Conservation (phyloP, 257 asterid species). For the Galeopsis tetrahit region DNA sequence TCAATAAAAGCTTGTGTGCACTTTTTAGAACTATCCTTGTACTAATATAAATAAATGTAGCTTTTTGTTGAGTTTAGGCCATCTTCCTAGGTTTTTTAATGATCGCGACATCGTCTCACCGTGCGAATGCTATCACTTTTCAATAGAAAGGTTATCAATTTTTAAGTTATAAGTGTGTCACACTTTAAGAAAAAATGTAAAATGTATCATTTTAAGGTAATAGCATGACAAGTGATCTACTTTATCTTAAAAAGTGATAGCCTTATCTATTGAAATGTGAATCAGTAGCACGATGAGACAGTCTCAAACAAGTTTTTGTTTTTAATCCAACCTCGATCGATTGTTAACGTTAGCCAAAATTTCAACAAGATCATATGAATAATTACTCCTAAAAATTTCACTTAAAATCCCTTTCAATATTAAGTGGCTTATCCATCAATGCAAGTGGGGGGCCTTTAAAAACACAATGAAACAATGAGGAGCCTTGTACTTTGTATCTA, state of each 20-base stretch:
- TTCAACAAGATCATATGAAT: not conserved
- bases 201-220: too few species aligned
- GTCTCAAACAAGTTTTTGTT: too few species aligned
- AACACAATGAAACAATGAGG: not conserved
- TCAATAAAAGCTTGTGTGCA: conserved; percentile 9
- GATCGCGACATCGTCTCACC: too few species aligned
- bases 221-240: not conserved
- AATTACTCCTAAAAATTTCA: not conserved
- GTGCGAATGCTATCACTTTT: not conserved
- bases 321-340: not conserved
- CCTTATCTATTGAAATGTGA: not conserved
- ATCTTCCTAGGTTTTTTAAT: not conserved
- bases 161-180: not conserved
- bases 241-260: not conserved
- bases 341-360: not conserved
- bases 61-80: not conserved
- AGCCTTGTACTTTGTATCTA: conserved; percentile 29
- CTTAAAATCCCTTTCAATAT: not conserved
- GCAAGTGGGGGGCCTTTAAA: conserved; percentile 27
- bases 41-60: conserved; percentile 20
- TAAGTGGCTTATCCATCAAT: not conserved
- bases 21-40: not conserved
- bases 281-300: not conserved
- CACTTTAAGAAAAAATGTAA: too few species aligned
- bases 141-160: not conserved